These are phyloP conservation scores for Wickerhamiella shivajii DNA, from an alignment of 805 yeast genomes.

Conservation along the genomic window DNA sequence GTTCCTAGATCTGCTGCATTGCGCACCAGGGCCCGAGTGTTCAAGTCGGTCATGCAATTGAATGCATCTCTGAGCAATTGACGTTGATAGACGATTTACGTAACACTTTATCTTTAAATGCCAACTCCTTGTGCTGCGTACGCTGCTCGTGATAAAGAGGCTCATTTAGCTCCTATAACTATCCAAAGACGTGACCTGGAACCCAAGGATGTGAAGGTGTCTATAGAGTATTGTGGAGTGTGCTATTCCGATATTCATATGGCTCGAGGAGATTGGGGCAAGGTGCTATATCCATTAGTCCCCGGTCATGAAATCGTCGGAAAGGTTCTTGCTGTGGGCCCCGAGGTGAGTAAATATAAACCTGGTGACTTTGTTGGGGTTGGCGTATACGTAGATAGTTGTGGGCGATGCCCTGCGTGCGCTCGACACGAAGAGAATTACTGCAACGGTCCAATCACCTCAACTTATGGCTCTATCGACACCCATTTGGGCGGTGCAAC, in stretches of 20 bases:
- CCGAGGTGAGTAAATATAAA: constrained; percentile 34
- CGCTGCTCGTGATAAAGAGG: constrained; percentile 7
- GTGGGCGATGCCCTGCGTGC: constrained; percentile 48
- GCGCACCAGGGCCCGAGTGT: no score
- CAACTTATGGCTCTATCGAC: constrained; percentile 35
- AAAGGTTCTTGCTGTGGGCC: constrained; percentile 34
- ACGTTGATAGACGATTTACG: no score
- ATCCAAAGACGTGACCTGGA: constrained; percentile 14
- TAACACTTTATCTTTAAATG: no score
- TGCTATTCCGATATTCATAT: constrained; percentile 49
- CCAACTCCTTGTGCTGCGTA: constrained; percentile 5
- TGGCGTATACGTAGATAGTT: constrained; percentile 55
- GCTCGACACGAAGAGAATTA: constrained; percentile 37
- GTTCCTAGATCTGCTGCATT: no score
- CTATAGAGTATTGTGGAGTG: constrained; percentile 24
- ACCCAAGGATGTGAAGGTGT: constrained; percentile 23
- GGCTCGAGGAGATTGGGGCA: constrained; percentile 38
- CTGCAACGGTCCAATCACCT: constrained; percentile 32
- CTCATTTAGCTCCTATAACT: constrained; percentile 7
- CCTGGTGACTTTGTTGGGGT: constrained; percentile 69
- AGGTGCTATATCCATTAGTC: constrained; percentile 24
- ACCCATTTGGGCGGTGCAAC: constrained; percentile 50
- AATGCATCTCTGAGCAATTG: no score
- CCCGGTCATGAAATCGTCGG: constrained; percentile 38
- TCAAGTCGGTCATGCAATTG: no score